A percentile compares a stretch with the other conserved stretches of the same genome.
phyloP scores from a whole-genome alignment of 441 rosid genomes.

The Omphalea diandra region DNA sequence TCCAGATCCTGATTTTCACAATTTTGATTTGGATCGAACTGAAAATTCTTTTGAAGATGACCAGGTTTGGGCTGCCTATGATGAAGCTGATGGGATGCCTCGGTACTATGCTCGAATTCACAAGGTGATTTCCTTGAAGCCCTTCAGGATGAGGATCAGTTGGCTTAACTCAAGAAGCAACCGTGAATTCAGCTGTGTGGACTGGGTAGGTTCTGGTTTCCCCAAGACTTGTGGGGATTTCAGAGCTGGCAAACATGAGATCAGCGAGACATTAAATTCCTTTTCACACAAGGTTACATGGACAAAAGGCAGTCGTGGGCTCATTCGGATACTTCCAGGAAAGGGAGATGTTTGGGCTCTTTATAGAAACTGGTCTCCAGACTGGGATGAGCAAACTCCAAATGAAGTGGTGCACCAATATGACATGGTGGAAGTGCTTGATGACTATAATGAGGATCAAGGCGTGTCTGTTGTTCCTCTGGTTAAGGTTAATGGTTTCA shows the following conservation, averaged over 20 bases:
- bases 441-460: slow-evolving; percentile 58
- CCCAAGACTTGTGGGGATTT: slow-evolving; percentile 90
- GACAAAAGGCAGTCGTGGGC: slow-evolving; percentile 70
- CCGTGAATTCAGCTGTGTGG: slow-evolving; percentile 61
- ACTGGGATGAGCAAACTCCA: slow-evolving; percentile 69
- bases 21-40: slow-evolving; percentile 72
- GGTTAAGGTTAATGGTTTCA: slow-evolving; percentile 69
- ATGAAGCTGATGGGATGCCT: slow-evolving; percentile 91
- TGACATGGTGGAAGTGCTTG: slow-evolving; percentile 92
- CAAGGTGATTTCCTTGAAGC: slow-evolving; percentile 63
- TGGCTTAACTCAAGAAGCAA: slow-evolving; percentile 85
- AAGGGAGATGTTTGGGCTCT: slow-evolving; percentile 95
- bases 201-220: slow-evolving; percentile 86
- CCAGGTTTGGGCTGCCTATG: slow-evolving; percentile 96
- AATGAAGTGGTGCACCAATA: slow-evolving; percentile 71
- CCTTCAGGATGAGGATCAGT: slow-evolving; percentile 80
- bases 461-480: slow-evolving; percentile 58
- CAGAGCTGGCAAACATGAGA: slow-evolving; percentile 59
- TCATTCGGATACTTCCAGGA: slow-evolving; percentile 62
- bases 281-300: slow-evolving; percentile 84
- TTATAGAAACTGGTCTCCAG: slow-evolving; percentile 84
- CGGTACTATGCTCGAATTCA: slow-evolving; percentile 87
- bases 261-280: slow-evolving; percentile 50
- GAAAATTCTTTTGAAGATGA: slow-evolving; percentile 69
- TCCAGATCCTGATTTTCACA: slow-evolving; percentile 93